Conservation (phyloP, 2,329 filamentous ascomycete species). For the Tetracladium maxilliforme region DNA sequence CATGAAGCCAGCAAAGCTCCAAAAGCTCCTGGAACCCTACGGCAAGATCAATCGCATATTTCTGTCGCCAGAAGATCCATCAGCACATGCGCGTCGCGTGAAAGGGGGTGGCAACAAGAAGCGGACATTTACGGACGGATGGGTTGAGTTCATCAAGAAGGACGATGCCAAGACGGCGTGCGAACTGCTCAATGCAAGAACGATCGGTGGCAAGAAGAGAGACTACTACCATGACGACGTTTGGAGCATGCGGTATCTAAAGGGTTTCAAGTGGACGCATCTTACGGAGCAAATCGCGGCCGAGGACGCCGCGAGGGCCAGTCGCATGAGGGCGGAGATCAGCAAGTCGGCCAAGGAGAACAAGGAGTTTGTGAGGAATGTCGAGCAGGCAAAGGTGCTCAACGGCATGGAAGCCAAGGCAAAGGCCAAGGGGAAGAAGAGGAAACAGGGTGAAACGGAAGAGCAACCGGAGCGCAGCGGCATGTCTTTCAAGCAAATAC, state of each 20-base stretch:
- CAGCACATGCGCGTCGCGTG: slow-evolving; percentile 50
- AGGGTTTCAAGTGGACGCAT: slow-evolving; percentile 69
- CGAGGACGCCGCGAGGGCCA: slow-evolving; percentile 67
- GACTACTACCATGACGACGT: slow-evolving; percentile 75
- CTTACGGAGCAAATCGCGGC: slow-evolving; percentile 65
- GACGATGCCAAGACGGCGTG: slow-evolving; percentile 63
- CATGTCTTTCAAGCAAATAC: slow-evolving; percentile 7
- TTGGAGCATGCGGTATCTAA: slow-evolving; percentile 72
- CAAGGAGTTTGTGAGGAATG: slow-evolving; percentile 64
- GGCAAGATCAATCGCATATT: slow-evolving; percentile 67
- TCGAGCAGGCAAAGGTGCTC: slow-evolving; percentile 68
- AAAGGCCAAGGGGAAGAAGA: slow-evolving; percentile 26
- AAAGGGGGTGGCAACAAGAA: slow-evolving; percentile 71
- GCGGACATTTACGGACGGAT: slow-evolving; percentile 68
- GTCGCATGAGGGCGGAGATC: slow-evolving; percentile 65
- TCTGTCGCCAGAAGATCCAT: slow-evolving; percentile 60
- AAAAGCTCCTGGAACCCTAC: slow-evolving; percentile 60
- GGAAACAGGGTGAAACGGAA: slow-evolving; percentile 13
- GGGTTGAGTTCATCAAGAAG: slow-evolving; percentile 71
- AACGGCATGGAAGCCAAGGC: slow-evolving; percentile 55
- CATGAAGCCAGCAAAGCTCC: slow-evolving; percentile 71
- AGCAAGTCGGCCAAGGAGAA: slow-evolving; percentile 64
- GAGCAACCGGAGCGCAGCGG: slow-evolving; percentile 7
- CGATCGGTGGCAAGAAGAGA: slow-evolving; percentile 72
- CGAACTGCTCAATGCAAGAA: slow-evolving; percentile 62